Evolutionary conservation across 371 early-diverging fungal genomes (phyloP).

Genomic region (Catenaria anguillulae): DNA sequence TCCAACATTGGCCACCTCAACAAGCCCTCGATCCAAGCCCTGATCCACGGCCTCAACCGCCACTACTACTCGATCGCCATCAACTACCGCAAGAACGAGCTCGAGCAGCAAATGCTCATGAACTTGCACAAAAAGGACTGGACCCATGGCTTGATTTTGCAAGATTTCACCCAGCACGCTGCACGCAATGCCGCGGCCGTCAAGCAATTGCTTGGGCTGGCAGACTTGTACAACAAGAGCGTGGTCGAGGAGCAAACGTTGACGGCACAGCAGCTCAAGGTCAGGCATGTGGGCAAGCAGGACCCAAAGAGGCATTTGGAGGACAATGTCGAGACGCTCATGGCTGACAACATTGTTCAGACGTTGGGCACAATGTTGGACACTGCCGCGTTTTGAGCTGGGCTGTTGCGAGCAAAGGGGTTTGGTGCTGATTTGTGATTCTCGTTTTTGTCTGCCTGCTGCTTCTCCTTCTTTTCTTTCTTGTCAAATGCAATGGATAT

Average conservation of each 20-base stretch:
- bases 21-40: constrained; percentile 96
- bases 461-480: too few species aligned
- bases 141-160: constrained; percentile 88
- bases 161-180: constrained; percentile 67
- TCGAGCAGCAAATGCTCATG: constrained; percentile 98
- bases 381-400: constrained; percentile 55
- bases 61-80: constrained; percentile 99
- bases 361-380: constrained; percentile 84
- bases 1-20: constrained; percentile 99
- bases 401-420: too few species aligned
- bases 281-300: constrained; percentile 94
- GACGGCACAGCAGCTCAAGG: constrained; percentile 87
- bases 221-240: constrained; percentile 88
- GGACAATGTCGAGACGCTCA: constrained; percentile 69
- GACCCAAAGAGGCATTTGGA: constrained; percentile 96
- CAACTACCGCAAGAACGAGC: constrained; percentile 96
- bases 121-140: constrained; percentile 98
- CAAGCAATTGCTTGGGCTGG: constrained; percentile 67
- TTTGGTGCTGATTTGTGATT: too few species aligned
- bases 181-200: constrained; percentile 68
- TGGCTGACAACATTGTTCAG: constrained; percentile 91
- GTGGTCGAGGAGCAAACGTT: constrained; percentile 86
- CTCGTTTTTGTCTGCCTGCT: too few species aligned
- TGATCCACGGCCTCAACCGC: constrained; percentile 98
- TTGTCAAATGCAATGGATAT: too few species aligned